Percentiles rank a stretch among this genome's conserved stretches.
Evolutionary conservation across 768 basidiomycete genomes (phyloP).

Genomic region (Phylloporus sp.): DNA sequence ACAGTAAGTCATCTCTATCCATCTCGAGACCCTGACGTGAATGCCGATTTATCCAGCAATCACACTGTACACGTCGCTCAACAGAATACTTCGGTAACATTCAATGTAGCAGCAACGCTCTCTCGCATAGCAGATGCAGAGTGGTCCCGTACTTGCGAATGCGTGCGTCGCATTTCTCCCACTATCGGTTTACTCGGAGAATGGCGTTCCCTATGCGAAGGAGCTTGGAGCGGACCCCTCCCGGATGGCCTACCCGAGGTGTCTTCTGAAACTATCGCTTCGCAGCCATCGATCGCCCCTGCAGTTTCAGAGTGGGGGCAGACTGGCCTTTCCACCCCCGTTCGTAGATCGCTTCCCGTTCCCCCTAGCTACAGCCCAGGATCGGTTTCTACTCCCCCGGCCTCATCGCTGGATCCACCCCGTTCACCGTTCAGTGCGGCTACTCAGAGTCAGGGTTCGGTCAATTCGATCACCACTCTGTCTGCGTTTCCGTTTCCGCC

Average conservation of each 20-base stretch:
- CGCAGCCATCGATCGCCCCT: not conserved
- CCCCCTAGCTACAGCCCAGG: constrained; percentile 17
- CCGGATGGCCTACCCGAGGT: constrained; percentile 28
- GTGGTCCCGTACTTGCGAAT: constrained; percentile 69
- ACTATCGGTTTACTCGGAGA: constrained; percentile 66
- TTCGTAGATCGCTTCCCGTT: constrained; percentile 18
- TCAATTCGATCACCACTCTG: constrained; percentile 57
- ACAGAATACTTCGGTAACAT: constrained; percentile 53
- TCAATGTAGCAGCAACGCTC: constrained; percentile 57
- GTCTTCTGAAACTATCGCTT: constrained; percentile 3
- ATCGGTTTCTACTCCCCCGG: constrained; percentile 2
- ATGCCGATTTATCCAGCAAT: constrained; percentile 40
- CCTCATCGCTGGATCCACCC: constrained; percentile 19
- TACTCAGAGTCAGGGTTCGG: constrained; percentile 25
- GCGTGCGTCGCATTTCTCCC: constrained; percentile 61
- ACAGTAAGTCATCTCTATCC: constrained; percentile 45
- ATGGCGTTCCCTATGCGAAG: constrained; percentile 73
- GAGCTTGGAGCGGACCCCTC: constrained; percentile 54
- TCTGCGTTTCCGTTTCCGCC: constrained; percentile 73
- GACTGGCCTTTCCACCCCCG: constrained; percentile 16
- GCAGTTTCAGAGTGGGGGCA: constrained; percentile 30
- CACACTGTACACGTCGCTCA: constrained; percentile 61
- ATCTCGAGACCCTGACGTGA: not conserved
- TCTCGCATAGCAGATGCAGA: constrained; percentile 74
- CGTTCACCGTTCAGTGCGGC: constrained; percentile 19